Conservation (phyloP, 768 basidiomycete species). For the Russula emetica region DNA sequence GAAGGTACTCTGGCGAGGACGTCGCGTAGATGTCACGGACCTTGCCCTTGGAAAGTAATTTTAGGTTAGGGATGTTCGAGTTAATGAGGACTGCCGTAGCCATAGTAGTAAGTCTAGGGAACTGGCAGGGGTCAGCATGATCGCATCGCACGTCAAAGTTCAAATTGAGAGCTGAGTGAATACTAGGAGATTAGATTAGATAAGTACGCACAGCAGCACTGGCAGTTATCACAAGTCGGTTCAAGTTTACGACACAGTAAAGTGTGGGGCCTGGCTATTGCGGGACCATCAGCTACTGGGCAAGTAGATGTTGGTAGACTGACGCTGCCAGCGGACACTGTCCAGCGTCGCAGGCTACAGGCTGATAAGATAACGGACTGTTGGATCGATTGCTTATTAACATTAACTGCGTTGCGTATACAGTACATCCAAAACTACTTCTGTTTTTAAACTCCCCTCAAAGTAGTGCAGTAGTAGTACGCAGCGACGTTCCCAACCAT, state of each 20-base stretch:
- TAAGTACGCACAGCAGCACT: not conserved
- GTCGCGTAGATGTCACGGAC: conserved; percentile 91
- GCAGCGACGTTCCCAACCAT: too few relatives aligned
- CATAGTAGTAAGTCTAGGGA: not conserved
- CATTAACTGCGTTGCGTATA: too few relatives aligned
- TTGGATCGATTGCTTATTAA: too few relatives aligned
- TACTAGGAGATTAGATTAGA: not conserved
- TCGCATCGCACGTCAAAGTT: not conserved
- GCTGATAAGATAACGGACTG: too few relatives aligned
- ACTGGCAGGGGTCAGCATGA: not conserved
- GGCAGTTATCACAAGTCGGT: not conserved
- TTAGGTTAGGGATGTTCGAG: conserved; percentile 57
- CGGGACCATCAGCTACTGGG: too few relatives aligned
- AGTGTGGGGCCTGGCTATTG: too few relatives aligned
- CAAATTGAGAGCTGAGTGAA: not conserved
- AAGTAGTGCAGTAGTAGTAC: too few relatives aligned
- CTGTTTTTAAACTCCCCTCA: too few relatives aligned
- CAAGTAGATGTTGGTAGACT: not conserved
- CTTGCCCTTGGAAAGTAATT: conserved; percentile 83
- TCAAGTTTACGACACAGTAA: too few relatives aligned
- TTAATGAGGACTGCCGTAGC: conserved; percentile 42
- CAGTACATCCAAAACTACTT: too few relatives aligned
- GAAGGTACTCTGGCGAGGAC: conserved; percentile 63
- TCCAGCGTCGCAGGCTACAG: too few relatives aligned
- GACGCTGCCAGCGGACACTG: too few relatives aligned